Conservation (phyloP, 73 alveolate species). For the Paraurostyla sp. region DNA sequence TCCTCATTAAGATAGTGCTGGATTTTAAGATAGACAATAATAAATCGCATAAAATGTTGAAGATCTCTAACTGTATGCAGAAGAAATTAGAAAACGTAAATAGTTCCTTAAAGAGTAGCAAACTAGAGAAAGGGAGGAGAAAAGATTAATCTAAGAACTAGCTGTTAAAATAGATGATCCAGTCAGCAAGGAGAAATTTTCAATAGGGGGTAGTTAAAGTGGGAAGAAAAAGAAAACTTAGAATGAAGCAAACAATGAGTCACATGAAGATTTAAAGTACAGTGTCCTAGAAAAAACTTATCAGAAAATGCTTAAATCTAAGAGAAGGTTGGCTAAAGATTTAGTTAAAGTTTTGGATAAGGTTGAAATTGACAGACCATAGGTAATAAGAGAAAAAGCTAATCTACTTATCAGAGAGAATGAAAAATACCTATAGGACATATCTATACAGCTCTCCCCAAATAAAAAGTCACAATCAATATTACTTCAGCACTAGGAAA, state of each 20-base stretch:
- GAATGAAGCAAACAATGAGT: background rate
- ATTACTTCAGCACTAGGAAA: too few relatives aligned
- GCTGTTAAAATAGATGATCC: conserved; percentile 13
- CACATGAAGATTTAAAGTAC: background rate
- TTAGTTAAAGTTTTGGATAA: conserved; percentile 11
- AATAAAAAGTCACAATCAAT: too few relatives aligned
- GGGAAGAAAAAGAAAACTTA: too few relatives aligned
- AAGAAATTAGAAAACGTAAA: background rate
- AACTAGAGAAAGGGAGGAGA: background rate
- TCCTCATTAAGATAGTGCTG: too few relatives aligned
- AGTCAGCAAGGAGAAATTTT: background rate
- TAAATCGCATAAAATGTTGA: background rate
- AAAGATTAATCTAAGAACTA: background rate
- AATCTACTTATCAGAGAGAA: background rate
- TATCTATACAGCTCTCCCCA: too few relatives aligned
- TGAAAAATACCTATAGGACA: too few relatives aligned
- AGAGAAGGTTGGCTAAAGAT: conserved; percentile 3
- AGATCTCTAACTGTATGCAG: background rate
- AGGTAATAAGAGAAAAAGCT: conserved; percentile 1
- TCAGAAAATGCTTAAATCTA: background rate
- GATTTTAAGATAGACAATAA: background rate
- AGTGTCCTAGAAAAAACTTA: background rate
- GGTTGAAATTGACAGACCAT: conserved; percentile 49
- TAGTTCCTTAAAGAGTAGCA: background rate
- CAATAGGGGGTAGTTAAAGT: too few relatives aligned